Percentiles rank a stretch among this genome's conserved stretches.
phyloP scores from a whole-genome alignment of 495 filamentous ascomycete species.

The Lasiosphaeris hirsuta region DNA sequence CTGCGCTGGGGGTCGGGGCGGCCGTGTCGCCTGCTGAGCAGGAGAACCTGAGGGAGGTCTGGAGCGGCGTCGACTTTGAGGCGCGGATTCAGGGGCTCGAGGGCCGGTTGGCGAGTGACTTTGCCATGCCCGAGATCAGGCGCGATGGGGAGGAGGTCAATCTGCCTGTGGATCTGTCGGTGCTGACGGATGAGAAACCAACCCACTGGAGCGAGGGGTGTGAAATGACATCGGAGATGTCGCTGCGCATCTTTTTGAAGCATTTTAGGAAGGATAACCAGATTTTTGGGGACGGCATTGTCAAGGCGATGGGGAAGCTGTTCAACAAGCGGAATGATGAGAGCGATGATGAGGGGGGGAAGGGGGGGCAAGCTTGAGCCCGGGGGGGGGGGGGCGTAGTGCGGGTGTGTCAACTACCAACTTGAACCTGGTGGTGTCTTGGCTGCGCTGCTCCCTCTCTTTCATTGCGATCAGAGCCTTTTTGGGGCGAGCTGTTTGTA shows the following conservation, averaged over 20 bases:
- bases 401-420: too few species aligned
- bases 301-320: slow-evolving; percentile 6
- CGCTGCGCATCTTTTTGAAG: slow-evolving; percentile 9
- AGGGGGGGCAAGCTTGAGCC: too few species aligned
- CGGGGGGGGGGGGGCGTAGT: too few species aligned
- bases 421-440: too few species aligned
- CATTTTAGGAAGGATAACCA: background rate
- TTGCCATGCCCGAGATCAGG: slow-evolving; percentile 3
- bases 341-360: background rate
- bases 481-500: too few species aligned
- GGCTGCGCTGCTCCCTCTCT: too few species aligned
- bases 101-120: background rate
- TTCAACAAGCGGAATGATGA: slow-evolving; percentile 4
- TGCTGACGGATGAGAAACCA: slow-evolving; percentile 10
- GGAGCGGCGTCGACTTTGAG: background rate
- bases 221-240: slow-evolving; percentile 12
- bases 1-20: too few species aligned
- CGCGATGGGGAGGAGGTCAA: background rate
- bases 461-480: too few species aligned
- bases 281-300: slow-evolving; percentile 4
- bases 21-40: too few species aligned
- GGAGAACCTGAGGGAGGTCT: too few species aligned
- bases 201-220: background rate
- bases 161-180: slow-evolving; percentile 8
- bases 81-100: background rate